phyloP scores from a whole-genome alignment of 2,329 filamentous ascomycete species.

The Aureobasidium sp. region DNA sequence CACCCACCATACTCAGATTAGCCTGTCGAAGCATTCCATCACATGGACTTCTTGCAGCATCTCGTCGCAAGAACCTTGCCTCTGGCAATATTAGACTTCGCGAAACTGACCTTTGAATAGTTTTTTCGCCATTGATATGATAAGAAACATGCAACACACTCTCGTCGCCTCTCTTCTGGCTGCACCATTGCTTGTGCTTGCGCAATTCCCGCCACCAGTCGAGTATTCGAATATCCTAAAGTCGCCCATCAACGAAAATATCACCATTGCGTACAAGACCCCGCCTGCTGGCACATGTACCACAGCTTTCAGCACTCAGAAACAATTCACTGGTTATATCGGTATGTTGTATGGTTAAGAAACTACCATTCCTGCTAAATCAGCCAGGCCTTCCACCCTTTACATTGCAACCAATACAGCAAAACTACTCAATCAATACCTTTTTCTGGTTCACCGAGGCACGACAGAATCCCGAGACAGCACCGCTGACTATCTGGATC shows the following conservation, averaged over 20 bases:
- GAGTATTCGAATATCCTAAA: constrained; percentile 46
- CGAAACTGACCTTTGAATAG: neutral
- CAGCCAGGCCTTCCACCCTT: constrained; percentile 38
- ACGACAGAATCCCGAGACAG: constrained; percentile 40
- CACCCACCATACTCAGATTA: no score
- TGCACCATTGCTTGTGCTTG: constrained; percentile 17
- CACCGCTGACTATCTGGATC: constrained; percentile 57
- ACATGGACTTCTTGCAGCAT: neutral
- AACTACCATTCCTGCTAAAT: neutral
- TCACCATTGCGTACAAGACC: constrained; percentile 62
- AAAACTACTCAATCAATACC: constrained; percentile 54
- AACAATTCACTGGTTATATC: constrained; percentile 67
- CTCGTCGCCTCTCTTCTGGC: neutral
- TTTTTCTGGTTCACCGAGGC: constrained; percentile 63
- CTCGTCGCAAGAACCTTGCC: neutral
- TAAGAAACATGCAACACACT: neutral
- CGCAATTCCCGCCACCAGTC: constrained; percentile 35
- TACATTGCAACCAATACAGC: constrained; percentile 40
- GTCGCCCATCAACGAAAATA: constrained; percentile 56
- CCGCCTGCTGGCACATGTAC: constrained; percentile 55
- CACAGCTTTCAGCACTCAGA: constrained; percentile 57
- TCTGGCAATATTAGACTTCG: neutral
- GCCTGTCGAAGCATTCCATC: neutral
- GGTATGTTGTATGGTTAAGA: constrained; percentile 19
- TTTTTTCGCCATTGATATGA: neutral